These are phyloP conservation scores for Houttuynia cordata DNA, from an alignment of 164 flowering plant genomes.

Conservation along the genomic window DNA sequence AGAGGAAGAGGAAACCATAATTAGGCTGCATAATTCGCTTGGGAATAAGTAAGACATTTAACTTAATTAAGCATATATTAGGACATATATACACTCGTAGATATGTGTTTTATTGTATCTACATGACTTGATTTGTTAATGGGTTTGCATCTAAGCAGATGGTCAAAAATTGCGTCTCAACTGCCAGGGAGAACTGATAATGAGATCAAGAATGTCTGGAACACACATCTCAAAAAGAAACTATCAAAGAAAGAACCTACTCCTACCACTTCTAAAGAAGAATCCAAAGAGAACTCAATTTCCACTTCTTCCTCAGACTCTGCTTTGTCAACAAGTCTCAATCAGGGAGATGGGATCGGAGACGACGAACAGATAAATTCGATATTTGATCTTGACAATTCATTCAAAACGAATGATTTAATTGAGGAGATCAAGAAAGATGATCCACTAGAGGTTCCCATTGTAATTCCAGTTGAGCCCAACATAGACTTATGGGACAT, in stretches of 20 bases:
- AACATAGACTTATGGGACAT: constrained; percentile 4
- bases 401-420: neutral
- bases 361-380: neutral
- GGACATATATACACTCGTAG: neutral
- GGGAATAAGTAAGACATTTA: constrained; percentile 35
- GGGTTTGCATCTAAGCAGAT: constrained; percentile 21
- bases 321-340: constrained; percentile 5
- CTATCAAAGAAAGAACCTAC: constrained; percentile 4
- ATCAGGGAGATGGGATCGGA: constrained; percentile 2
- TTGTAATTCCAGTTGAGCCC: neutral
- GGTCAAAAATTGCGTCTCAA: constrained; percentile 71
- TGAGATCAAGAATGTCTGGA: constrained; percentile 84
- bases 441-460: neutral
- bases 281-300: constrained; percentile 1
- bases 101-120: neutral
- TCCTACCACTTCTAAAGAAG: neutral
- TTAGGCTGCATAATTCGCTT: constrained; percentile 26
- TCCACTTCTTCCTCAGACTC: constrained; percentile 15
- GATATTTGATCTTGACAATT: neutral
- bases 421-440: neutral
- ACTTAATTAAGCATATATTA: neutral
- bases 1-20: constrained; percentile 38
- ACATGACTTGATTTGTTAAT: neutral
- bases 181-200: constrained; percentile 83
- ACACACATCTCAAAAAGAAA: constrained; percentile 66